phyloP scores from a whole-genome alignment of 2,329 filamentous ascomycete species.

The Neonectria magnoliae region DNA sequence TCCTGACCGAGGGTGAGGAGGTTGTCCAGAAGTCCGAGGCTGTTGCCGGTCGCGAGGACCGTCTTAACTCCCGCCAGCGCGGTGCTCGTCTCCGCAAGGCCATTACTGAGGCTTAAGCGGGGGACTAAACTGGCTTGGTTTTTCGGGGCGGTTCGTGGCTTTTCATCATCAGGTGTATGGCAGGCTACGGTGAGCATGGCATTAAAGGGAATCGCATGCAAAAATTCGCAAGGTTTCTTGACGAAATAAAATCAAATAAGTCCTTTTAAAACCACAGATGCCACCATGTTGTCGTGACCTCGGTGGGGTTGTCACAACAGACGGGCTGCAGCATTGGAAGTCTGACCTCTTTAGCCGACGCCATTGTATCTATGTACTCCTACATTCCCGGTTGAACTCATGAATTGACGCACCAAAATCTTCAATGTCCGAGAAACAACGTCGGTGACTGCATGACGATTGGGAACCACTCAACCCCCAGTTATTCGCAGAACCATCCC shows the following conservation, averaged over 20 bases:
- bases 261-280: conserved; percentile 36
- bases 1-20: conserved; percentile 98
- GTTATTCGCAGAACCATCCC: background rate
- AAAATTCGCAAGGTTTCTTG: conserved; percentile 50
- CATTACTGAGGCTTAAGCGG: conserved; percentile 70
- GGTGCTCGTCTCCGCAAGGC: conserved; percentile 73
- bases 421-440: background rate
- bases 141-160: conserved; percentile 51
- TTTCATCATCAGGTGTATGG: conserved; percentile 53
- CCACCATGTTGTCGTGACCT: conserved; percentile 17
- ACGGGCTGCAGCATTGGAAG: conserved; percentile 7
- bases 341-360: conserved; percentile 3
- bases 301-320: background rate
- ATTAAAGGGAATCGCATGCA: conserved; percentile 52
- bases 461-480: background rate
- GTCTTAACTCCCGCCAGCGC: conserved; percentile 92
- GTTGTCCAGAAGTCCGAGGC: conserved; percentile 94
- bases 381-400: conserved; percentile 14
- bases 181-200: conserved; percentile 53
- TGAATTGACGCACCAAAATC: conserved; percentile 11
- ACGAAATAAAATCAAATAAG: conserved; percentile 51
- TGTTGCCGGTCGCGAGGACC: conserved; percentile 73
- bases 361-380: conserved; percentile 8
- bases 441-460: background rate
- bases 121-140: conserved; percentile 42